Base-by-base conservation (phyloP, 352 stramenopile species). In the Phytophthora ohioensis region DNA sequence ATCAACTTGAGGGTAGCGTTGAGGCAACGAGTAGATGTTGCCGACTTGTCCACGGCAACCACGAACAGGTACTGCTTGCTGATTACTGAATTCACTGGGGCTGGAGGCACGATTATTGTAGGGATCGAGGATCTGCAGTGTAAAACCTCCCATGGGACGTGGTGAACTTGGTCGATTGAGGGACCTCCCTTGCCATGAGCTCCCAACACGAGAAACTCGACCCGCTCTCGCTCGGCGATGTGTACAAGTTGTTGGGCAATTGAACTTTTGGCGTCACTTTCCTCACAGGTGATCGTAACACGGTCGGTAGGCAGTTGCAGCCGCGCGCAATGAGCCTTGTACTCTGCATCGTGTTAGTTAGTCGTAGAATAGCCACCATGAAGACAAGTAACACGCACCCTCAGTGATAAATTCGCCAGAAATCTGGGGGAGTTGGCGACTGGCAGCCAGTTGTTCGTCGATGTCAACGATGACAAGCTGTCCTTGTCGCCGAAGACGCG, bases 1-100 rank as follows among this genome's bases (percentile, higher is more conserved):
- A 90, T 82, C 5, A 93, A 58, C 61, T 93, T 91, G 35, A 93
- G 69, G 5, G 74, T 69, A 6, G 81, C 77, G 10, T 85, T 79
- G 3, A 91, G 54, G 11, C 81, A 91, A 10, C 74, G 76, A 9
- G 12, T 17, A 2, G 73, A 70, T 11, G 34, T 15, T 0, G 36
- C 13, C 1, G 73, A 81, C 10, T 57, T 64, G 53, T 91, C 81
- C 35, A 92, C 69, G 1, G 83, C 85, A 7, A 91, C 68, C 5
- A 91, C 80, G 49, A 91, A 84, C 30, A 82, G 69, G 55, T 82
- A 82, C 38, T 81, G 79, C 21, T 74, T 78, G 30, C 54, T 71
- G 10, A 71, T 47, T 21, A 81, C 69, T 10, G 81, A 69, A 49
- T 85, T 84, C 43, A 90, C 75, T n/a, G 82, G 82, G 2, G 75